Percentiles rank a stretch among this genome's conserved stretches.
Conservation (phyloP, 1,139 yeast species). For the Sugiyamaella novakii region DNA sequence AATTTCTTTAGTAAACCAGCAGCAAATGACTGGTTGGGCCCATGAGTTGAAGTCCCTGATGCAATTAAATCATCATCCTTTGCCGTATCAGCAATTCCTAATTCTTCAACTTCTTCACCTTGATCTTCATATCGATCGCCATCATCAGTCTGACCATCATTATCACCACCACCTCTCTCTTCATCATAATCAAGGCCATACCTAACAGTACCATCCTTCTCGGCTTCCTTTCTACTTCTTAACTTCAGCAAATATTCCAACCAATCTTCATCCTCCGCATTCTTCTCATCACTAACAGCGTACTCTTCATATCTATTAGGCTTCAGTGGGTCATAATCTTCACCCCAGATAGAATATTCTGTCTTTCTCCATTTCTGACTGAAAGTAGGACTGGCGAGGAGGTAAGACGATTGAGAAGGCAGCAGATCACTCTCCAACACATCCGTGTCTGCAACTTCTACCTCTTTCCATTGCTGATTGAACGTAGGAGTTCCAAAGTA, state of each 20-base stretch:
- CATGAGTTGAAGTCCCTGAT: not conserved
- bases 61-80: constrained; percentile 20
- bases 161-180: constrained; percentile 29
- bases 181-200: constrained; percentile 19
- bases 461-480: no score
- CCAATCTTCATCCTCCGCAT: constrained; percentile 27
- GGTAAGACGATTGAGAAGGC: no score
- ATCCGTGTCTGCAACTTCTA: no score
- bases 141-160: constrained; percentile 24
- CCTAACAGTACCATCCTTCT: constrained; percentile 1
- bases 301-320: constrained; percentile 26
- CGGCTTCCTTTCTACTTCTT: constrained; percentile 23
- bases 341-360: constrained; percentile 23
- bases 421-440: no score
- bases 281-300: constrained; percentile 23
- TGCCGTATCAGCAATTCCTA: constrained; percentile 1
- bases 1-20: constrained; percentile 29
- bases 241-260: constrained; percentile 31
- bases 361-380: not conserved
- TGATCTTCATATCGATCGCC: constrained; percentile 13
- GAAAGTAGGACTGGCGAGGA: no score
- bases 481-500: not conserved
- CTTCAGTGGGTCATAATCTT: constrained; percentile 26
- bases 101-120: constrained; percentile 24
- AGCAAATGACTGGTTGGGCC: constrained; percentile 15